Percentiles rank a stretch among this genome's conserved stretches.
Evolutionary conservation across 176 grass and related monocot species (phyloP).

Genomic region (Miscanthus lutarioriparius): DNA sequence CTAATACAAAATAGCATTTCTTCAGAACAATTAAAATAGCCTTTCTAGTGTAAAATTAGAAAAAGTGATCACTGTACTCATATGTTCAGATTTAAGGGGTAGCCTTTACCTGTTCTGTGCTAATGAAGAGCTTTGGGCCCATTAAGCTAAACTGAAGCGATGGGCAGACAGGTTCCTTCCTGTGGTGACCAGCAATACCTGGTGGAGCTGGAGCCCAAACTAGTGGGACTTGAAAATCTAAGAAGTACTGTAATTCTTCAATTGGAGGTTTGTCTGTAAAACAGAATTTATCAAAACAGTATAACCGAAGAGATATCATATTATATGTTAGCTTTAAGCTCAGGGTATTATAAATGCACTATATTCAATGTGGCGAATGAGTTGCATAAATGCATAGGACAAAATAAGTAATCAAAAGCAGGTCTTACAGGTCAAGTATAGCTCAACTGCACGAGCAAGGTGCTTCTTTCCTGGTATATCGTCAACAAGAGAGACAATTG

Average conservation of each 20-base stretch:
- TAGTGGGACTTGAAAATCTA: conserved; percentile 88
- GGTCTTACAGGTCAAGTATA: conserved; percentile 90
- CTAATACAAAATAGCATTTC: background rate
- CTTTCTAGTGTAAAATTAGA: background rate
- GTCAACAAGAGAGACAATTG: conserved; percentile 84
- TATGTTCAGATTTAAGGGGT: background rate
- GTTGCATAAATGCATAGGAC: background rate
- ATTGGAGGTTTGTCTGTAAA: conserved; percentile 91
- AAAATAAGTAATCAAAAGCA: conserved; percentile 23
- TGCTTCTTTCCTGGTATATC: conserved; percentile 73
- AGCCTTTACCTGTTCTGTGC: conserved; percentile 90
- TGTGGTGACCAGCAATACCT: conserved; percentile 77
- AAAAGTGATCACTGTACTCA: background rate
- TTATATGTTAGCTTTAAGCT: conserved; percentile 4
- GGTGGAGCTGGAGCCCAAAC: conserved; percentile 86
- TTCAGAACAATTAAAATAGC: conserved; percentile 1
- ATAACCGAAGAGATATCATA: conserved; percentile 29
- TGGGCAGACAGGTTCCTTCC: conserved; percentile 95
- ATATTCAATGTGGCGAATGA: background rate
- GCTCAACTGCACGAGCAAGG: conserved; percentile 81
- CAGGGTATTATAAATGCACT: conserved; percentile 1
- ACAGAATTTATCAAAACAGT: conserved; percentile 33
- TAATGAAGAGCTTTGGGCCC: conserved; percentile 88
- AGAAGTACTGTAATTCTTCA: conserved; percentile 97
- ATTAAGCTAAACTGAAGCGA: conserved; percentile 97